These are phyloP conservation scores for Botryotinia globosa DNA, from an alignment of 2,329 filamentous ascomycete genomes.

Conservation along the genomic window DNA sequence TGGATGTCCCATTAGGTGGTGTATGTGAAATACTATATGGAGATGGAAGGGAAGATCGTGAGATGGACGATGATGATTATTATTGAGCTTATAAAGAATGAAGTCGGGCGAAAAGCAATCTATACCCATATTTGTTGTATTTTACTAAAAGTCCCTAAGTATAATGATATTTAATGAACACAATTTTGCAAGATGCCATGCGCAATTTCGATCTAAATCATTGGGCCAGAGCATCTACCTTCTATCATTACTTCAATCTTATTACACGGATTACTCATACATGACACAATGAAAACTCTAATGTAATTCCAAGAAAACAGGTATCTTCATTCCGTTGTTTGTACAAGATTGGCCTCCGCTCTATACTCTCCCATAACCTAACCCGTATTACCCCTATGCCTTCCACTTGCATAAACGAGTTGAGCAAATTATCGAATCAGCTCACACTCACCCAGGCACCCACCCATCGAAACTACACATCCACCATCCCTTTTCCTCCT, in stretches of 20 bases:
- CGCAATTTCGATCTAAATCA: not conserved
- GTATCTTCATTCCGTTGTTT: slow-evolving; percentile 14
- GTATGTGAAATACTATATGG: slow-evolving; percentile 95
- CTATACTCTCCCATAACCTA: not conserved
- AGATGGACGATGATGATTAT: slow-evolving; percentile 8
- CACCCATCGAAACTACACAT: not conserved
- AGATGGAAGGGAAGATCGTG: slow-evolving; percentile 40
- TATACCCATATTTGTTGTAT: not conserved
- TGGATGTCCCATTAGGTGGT: slow-evolving; percentile 93
- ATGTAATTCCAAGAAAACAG: not conserved
- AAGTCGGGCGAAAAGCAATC: not conserved
- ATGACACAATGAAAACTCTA: not conserved
- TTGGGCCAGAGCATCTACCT: not conserved
- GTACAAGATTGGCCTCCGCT: not conserved
- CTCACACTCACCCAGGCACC: not conserved
- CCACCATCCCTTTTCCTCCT: too few relatives aligned
- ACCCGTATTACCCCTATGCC: not conserved
- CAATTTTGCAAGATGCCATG: not conserved
- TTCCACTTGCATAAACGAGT: not conserved
- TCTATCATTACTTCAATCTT: not conserved
- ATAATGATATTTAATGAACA: not conserved
- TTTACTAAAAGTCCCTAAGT: not conserved
- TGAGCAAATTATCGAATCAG: not conserved
- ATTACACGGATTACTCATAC: not conserved
- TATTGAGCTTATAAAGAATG: not conserved